Evolutionary conservation across 192 early-diverging fungal genomes (phyloP), one percentile per base, ranked within the genome.

Genomic region (Obelidium mucronatum): DNA sequence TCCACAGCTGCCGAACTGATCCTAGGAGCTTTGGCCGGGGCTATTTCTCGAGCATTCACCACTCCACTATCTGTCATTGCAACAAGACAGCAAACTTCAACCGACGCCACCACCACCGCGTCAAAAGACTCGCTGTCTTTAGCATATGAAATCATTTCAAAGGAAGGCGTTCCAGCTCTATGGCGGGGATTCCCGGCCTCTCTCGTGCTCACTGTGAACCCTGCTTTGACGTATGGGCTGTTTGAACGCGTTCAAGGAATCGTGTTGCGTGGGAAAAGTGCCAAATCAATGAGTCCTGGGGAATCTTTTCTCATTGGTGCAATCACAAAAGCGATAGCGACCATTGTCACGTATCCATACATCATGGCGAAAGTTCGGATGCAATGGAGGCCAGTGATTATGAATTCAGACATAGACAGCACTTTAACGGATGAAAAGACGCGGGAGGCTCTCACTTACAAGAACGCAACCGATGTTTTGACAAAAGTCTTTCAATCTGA

Each of bases 281-380:
- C 39, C 36, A 48, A 34, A 19, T n/a, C 64, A n/a, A 77, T 97
- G 77, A 84, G 89, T 24, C 86, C 94, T 17, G 91, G 85, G 15
- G 67, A 96, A 75, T 91, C 91, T 11, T 99, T 99, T 75, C 85
- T 93, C 77, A 89, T 95, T 31, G 96, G 95, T 24, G 96, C 97
- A 13, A 53, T 97, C n/a, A 88, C 94, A 36, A 99, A 99, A 75
- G 94, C 96, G 0, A 78, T 98, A 77, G 97, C 88, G 1, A 90
- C 88, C 26, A 63, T 90, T 73, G 87, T 90, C 15, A 90, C 76
- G 1, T 77, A 98, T 74, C 96, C 97, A 34, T 99, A 98, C 78
- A 99, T 99, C 79, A 96, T 99, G 96, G 97, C 97, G 52, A 99
- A 99, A 76, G 94, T 98, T 24, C 86, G 95, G 59, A 86, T 99